phyloP scores from a whole-genome alignment of 2,329 filamentous ascomycete genomes.

The Coniochaeta prunicola region DNA sequence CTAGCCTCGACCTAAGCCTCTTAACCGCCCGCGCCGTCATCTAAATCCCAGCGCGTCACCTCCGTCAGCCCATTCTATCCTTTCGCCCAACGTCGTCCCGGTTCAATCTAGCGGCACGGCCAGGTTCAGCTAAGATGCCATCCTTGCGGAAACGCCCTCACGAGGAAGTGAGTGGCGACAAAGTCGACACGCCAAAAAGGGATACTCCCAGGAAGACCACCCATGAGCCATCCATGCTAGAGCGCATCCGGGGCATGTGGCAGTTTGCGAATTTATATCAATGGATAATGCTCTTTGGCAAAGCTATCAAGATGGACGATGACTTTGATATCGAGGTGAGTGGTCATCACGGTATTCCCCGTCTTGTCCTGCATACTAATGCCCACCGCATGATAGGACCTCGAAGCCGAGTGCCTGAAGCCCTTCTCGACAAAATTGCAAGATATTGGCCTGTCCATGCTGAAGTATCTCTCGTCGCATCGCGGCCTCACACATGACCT shows the following conservation, averaged over 20 bases:
- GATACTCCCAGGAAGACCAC: conserved; percentile 11
- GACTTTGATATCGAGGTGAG: conserved; percentile 82
- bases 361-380: not conserved
- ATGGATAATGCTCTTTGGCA: conserved; percentile 87
- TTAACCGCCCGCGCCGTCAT: not conserved
- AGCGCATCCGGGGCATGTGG: conserved; percentile 81
- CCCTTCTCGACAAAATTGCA: conserved; percentile 67
- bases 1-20: not conserved
- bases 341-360: not conserved
- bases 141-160: conserved; percentile 40
- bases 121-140: conserved; percentile 30
- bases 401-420: conserved; percentile 84
- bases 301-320: conserved; percentile 82
- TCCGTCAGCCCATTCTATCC: conserved; percentile 1
- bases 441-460: conserved; percentile 75
- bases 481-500: conserved; percentile 87
- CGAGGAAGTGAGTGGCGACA: conserved; percentile 31
- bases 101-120: not conserved
- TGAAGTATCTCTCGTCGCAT: conserved; percentile 92
- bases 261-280: conserved; percentile 92
- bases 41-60: not conserved
- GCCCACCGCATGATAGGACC: conserved; percentile 49
- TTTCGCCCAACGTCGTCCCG: not conserved
- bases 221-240: conserved; percentile 38
- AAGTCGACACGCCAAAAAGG: conserved; percentile 15